Base-by-base conservation (phyloP, 1,284 basidiomycete species). In the Pseudozyma tsukubaensis region DNA sequence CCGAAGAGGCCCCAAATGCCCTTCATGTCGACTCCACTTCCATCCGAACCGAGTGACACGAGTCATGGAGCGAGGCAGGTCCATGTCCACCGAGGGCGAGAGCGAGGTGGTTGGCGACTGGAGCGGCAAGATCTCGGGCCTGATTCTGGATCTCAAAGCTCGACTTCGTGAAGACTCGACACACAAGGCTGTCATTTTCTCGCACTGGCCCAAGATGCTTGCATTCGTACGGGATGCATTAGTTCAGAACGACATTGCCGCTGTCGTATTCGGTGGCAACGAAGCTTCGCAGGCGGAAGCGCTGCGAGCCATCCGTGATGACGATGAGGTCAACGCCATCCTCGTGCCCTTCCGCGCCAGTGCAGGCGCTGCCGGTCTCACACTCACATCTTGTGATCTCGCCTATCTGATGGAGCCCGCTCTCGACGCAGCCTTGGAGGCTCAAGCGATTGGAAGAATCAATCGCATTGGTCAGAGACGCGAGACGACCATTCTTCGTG, bases 291-390 rank as follows among this genome's bases (percentile, higher is more conserved):
- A 77, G 24, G 51, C 75, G 3, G 59, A 62, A n/a, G 74, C 77
- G 8, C 50, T 79, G 29, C 14, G 61, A n/a, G 60, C 63, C 37
- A 77, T 79, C 39, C 62, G 72, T 37, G 72, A 74, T 59, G 74
- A 77, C 36, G 59, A 60, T 3, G 16, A 71, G 13, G 64, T 69
- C 35, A 50, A 51, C 13, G 75, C 72, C 5, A 67, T 79, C 19
- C 58, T 75, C 6, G 75, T 77, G 6, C 77, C 77, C 1, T 67
- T 79, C 49, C 53, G 63, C 13, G 75, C 67, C 37, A 72, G 62
- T 47, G 75, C 76, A n/a, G 77, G 77, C 10, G 77, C 77, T 11
- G 77, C 77, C 4, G 77, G 77, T 9, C 65, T 79, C 7, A 77
- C 77, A 10, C 63, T 79, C 14, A 79, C 71, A 13, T 66, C 63